Evolutionary conservation across 441 rosid species (phyloP).

Genomic region (Gossypium davidsonii): DNA sequence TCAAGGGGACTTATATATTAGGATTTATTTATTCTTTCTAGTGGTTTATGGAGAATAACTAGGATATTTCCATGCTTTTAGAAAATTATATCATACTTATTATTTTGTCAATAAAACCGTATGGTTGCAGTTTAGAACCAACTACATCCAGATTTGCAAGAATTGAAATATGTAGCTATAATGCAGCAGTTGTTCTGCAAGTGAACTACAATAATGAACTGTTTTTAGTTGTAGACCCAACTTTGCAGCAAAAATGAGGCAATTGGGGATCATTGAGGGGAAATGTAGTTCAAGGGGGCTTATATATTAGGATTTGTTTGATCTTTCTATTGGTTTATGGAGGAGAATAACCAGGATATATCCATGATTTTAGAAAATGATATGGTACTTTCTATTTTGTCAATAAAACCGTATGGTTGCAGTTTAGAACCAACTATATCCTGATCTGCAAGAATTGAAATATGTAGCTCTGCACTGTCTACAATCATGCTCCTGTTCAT

Average conservation of each 20-base stretch:
- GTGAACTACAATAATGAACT: neutral
- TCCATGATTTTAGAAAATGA: neutral
- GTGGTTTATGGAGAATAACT: neutral
- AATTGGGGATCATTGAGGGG: neutral
- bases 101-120: neutral
- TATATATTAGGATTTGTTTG: neutral
- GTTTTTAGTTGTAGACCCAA: neutral
- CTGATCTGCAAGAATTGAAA: too few species aligned
- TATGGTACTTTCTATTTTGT: neutral
- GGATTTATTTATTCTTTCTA: neutral
- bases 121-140: too few species aligned
- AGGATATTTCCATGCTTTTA: neutral
- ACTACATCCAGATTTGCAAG: too few species aligned
- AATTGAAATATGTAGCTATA: too few species aligned
- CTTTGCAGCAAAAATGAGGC: neutral
- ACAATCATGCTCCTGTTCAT: neutral
- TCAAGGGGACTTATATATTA: neutral
- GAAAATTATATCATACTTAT: neutral
- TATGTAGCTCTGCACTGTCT: neutral
- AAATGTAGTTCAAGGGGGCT: neutral
- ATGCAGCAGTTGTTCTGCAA: neutral
- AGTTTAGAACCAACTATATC: too few species aligned
- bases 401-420: too few species aligned
- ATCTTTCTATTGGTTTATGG: neutral
- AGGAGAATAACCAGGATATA: neutral